These are phyloP conservation scores for Waltergamsia citrina DNA, from an alignment of 2,329 filamentous ascomycete genomes.

Conservation along the genomic window DNA sequence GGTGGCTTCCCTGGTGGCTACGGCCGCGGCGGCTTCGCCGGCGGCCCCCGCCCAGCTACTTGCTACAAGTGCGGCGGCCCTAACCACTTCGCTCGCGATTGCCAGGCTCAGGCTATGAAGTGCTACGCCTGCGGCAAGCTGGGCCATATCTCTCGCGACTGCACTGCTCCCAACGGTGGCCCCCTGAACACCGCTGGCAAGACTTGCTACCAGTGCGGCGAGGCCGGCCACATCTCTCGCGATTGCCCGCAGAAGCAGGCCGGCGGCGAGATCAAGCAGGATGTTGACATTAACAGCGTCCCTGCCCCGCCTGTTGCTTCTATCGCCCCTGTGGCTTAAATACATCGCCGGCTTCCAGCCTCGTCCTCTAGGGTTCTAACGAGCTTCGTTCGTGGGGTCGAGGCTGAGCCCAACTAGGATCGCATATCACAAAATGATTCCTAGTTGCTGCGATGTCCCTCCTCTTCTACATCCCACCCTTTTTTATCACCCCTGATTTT, in stretches of 20 bases:
- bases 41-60: constrained; percentile 58
- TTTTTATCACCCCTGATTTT: not conserved
- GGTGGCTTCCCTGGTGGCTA: constrained; percentile 56
- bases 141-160: constrained; percentile 87
- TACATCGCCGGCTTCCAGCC: constrained; percentile 7
- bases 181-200: constrained; percentile 93
- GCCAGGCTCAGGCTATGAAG: constrained; percentile 97
- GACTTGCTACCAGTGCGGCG: constrained; percentile 96
- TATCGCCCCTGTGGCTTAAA: constrained; percentile 29
- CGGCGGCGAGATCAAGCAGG: constrained; percentile 36
- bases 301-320: constrained; percentile 36
- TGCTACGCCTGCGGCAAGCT: constrained; percentile 96
- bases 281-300: constrained; percentile 32
- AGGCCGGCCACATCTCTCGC: constrained; percentile 91
- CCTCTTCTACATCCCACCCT: not conserved
- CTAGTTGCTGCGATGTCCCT: not conserved
- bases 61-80: constrained; percentile 75
- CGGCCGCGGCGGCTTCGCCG: constrained; percentile 62
- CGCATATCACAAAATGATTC: not conserved
- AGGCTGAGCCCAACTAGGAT: not conserved
- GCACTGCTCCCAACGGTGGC: constrained; percentile 92
- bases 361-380: no score
- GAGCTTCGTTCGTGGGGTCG: no score
- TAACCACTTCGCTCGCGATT: constrained; percentile 97
- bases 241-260: constrained; percentile 74